A percentile compares a stretch with the other conserved stretches of the same genome.
Evolutionary conservation across 768 basidiomycete species (phyloP).

Genomic region (Suillus spraguei): DNA sequence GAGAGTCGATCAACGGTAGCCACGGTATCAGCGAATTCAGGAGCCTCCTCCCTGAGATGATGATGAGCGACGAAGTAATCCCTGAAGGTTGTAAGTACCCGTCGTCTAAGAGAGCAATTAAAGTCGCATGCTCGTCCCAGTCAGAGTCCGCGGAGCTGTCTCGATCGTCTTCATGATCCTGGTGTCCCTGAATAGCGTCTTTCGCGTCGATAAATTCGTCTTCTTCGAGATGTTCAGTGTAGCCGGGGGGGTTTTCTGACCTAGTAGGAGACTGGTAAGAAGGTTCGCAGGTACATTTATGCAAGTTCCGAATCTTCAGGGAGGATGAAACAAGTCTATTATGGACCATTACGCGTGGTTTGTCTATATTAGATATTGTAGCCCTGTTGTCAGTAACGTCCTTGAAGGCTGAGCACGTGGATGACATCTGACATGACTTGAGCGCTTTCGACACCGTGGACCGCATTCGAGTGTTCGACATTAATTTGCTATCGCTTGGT

Average conservation of each 20-base stretch:
- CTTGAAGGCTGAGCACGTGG: not conserved
- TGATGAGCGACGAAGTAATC: not conserved
- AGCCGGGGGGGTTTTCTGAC: not conserved
- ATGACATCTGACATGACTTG: slow-evolving; percentile 12
- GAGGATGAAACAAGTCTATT: not conserved
- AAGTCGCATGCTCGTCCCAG: slow-evolving; percentile 33
- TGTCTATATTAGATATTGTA: not conserved
- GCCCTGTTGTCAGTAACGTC: not conserved
- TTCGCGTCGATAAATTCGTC: not conserved
- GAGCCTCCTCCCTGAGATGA: slow-evolving; percentile 36
- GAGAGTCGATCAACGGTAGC: slow-evolving; percentile 52
- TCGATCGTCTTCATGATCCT: slow-evolving; percentile 1
- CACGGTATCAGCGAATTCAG: slow-evolving; percentile 44
- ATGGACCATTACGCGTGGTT: not conserved
- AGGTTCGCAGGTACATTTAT: slow-evolving; percentile 1
- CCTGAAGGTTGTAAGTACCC: not conserved
- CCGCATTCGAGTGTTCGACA: slow-evolving; percentile 7
- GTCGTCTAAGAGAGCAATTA: slow-evolving; percentile 32
- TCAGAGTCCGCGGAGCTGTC: slow-evolving; percentile 10
- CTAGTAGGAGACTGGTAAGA: not conserved
- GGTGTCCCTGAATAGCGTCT: not conserved
- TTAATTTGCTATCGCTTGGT: not conserved
- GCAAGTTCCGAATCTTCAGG: not conserved
- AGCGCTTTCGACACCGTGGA: slow-evolving; percentile 8
- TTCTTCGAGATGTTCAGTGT: slow-evolving; percentile 6